Percentiles rank a stretch among this genome's conserved stretches.
phyloP scores from a whole-genome alignment of 2,329 filamentous ascomycete species.

The Monosporascus sp. region DNA sequence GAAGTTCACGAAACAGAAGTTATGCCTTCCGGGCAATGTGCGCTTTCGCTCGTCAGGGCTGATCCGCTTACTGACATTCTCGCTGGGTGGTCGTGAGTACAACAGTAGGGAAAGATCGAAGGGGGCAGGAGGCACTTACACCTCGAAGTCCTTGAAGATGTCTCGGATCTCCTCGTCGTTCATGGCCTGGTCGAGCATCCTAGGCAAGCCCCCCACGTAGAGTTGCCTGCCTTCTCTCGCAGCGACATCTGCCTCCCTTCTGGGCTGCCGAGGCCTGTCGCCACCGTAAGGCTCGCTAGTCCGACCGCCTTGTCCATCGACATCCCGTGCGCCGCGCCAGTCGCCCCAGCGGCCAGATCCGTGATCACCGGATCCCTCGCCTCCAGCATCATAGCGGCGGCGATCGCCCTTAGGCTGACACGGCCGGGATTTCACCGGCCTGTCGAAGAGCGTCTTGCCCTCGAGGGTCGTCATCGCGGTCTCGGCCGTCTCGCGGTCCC shows the following conservation, averaged over 20 bases:
- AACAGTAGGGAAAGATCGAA: not conserved
- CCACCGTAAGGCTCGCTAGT: slow-evolving; percentile 7
- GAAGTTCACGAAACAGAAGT: slow-evolving; percentile 65
- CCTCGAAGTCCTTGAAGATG: slow-evolving; percentile 42
- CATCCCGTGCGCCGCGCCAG: slow-evolving; percentile 28
- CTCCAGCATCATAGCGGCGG: slow-evolving; percentile 11
- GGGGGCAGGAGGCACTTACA: slow-evolving; percentile 25
- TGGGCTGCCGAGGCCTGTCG: slow-evolving; percentile 10
- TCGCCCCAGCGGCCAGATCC: slow-evolving; percentile 40
- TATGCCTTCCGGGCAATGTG: slow-evolving; percentile 48
- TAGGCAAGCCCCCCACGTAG: slow-evolving; percentile 46
- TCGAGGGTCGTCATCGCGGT: slow-evolving; percentile 53
- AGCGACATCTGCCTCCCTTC: not conserved
- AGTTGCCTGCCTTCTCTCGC: slow-evolving; percentile 33
- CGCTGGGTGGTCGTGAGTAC: slow-evolving; percentile 6
- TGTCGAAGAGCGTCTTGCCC: slow-evolving; percentile 49
- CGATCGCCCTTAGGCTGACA: slow-evolving; percentile 49
- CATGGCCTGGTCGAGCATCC: slow-evolving; percentile 43
- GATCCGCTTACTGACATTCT: slow-evolving; percentile 46
- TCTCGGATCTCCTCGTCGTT: slow-evolving; percentile 41
- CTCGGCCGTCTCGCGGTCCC: slow-evolving; percentile 50
- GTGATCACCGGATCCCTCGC: slow-evolving; percentile 13
- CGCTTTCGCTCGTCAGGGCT: slow-evolving; percentile 53
- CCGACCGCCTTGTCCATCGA: not conserved
- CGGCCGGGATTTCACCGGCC: slow-evolving; percentile 59